Evolutionary conservation across 345 rosid genomes (phyloP).

Genomic region (Murraya paniculata): DNA sequence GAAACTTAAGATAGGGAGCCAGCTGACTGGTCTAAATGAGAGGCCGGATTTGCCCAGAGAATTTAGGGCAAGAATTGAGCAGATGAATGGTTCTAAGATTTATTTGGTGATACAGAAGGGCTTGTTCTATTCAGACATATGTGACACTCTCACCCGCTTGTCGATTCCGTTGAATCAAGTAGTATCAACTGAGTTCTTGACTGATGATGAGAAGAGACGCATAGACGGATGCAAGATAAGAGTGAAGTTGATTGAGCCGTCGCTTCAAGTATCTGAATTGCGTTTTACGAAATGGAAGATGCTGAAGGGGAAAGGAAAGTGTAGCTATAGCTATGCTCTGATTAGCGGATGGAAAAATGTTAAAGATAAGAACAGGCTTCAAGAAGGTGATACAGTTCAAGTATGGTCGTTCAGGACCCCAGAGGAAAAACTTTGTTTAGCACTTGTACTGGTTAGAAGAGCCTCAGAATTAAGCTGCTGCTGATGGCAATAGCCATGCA

Average conservation of each 20-base stretch:
- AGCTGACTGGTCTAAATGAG: background rate
- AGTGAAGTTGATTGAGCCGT: background rate
- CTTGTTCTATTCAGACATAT: background rate
- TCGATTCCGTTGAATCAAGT: background rate
- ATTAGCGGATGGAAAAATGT: background rate
- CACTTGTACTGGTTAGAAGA: background rate
- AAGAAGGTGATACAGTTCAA: background rate
- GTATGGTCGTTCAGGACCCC: conserved; percentile 5
- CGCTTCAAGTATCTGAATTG: background rate
- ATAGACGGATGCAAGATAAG: too few species aligned
- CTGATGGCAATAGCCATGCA: background rate
- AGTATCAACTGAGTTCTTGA: background rate
- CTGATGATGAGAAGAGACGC: background rate
- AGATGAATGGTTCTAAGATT: background rate
- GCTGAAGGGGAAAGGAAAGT: background rate
- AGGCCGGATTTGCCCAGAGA: background rate
- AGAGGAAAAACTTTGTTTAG: background rate
- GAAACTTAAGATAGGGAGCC: background rate
- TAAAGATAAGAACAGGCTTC: background rate
- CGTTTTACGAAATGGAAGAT: background rate
- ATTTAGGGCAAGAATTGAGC: background rate
- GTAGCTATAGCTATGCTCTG: background rate
- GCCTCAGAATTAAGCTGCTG: background rate
- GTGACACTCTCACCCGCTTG: background rate
- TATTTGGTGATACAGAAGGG: background rate